Evolutionary conservation across 2,329 filamentous ascomycete genomes (phyloP).

Genomic region (Rhexocercosporidium sp.): DNA sequence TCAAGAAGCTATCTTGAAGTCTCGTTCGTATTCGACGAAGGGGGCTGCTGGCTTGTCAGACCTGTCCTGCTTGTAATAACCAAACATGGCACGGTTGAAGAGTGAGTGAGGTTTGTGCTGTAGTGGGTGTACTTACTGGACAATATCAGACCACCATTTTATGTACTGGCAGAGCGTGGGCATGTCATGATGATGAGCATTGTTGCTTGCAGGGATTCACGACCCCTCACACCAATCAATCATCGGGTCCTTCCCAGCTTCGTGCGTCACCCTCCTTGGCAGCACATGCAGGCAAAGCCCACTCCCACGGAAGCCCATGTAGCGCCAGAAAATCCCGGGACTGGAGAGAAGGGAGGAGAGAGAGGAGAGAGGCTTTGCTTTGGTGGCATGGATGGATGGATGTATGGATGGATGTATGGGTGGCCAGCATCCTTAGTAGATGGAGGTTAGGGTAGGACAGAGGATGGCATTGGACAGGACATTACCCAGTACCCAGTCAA

Average conservation of each 20-base stretch:
- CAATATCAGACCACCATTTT: slow-evolving; percentile 1
- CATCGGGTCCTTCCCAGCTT: neutral
- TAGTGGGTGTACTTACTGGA: too few species aligned
- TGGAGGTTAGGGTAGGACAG: neutral
- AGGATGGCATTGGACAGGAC: neutral
- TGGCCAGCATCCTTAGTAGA: too few species aligned
- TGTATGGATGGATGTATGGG: too few species aligned
- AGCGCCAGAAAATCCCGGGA: neutral
- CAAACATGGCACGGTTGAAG: slow-evolving; percentile 3
- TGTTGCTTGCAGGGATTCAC: neutral
- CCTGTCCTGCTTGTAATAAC: too few species aligned
- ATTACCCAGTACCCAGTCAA: neutral
- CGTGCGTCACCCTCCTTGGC: slow-evolving; percentile 14
- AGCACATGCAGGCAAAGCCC: neutral
- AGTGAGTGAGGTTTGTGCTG: neutral
- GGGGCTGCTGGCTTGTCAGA: slow-evolving; percentile 1
- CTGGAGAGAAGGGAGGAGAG: too few species aligned
- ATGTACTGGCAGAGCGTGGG: too few species aligned
- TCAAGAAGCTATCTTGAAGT: slow-evolving; percentile 20
- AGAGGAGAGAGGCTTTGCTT: too few species aligned
- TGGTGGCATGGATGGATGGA: too few species aligned
- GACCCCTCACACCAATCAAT: neutral
- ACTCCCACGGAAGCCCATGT: neutral
- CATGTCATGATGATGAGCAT: neutral
- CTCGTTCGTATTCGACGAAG: slow-evolving; percentile 18